Evolutionary conservation across 306 rosid species (phyloP).

Genomic region (Cicer cuneatum): DNA sequence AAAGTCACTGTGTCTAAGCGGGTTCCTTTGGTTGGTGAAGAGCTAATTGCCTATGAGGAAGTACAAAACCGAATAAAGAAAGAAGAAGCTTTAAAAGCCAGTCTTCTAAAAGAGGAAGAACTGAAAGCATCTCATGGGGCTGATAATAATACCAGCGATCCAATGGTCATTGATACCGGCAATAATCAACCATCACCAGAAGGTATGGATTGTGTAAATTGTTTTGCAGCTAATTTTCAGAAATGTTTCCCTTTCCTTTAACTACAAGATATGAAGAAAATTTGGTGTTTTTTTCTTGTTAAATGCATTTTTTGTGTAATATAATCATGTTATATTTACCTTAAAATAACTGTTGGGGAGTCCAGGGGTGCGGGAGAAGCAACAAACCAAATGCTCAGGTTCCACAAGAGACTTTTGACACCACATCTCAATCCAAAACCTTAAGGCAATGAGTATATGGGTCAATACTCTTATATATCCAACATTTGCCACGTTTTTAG

Average conservation of each 20-base stretch:
- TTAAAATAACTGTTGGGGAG: background rate
- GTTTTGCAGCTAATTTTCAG: slow-evolving; percentile 33
- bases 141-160: slow-evolving; percentile 68
- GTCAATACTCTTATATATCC: no score
- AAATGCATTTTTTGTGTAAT: slow-evolving; percentile 28
- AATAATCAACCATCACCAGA: slow-evolving; percentile 58
- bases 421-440: no score
- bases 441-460: no score
- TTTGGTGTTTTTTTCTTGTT: slow-evolving; percentile 25
- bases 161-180: slow-evolving; percentile 75
- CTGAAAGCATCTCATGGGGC: slow-evolving; percentile 63
- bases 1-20: slow-evolving; percentile 91
- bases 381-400: no score
- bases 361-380: no score
- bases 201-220: slow-evolving; percentile 54
- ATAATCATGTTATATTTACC: slow-evolving; percentile 21
- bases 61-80: slow-evolving; percentile 85
- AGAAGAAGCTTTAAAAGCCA: slow-evolving; percentile 91
- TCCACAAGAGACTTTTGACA: no score
- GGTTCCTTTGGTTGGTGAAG: slow-evolving; percentile 94
- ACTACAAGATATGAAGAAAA: slow-evolving; percentile 27
- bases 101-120: slow-evolving; percentile 86
- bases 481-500: no score
- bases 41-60: slow-evolving; percentile 93
- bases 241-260: slow-evolving; percentile 12